Percentiles rank a stretch among this genome's conserved stretches.
Evolutionary conservation across 768 basidiomycete genomes (phyloP).

Genomic region (Dendrothele bispora): DNA sequence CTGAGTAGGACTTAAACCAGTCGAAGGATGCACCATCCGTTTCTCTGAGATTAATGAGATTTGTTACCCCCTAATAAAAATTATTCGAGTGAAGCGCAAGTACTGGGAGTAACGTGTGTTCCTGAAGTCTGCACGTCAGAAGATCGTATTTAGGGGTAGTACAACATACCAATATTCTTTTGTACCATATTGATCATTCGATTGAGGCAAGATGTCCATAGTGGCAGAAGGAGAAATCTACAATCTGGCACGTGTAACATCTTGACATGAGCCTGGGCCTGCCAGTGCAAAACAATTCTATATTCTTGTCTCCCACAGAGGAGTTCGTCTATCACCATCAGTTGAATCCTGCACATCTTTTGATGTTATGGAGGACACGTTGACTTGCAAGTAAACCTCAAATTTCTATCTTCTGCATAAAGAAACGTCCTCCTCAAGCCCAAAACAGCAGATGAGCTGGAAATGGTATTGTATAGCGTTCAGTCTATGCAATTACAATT

Average conservation of each 20-base stretch:
- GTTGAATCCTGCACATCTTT: too few relatives aligned
- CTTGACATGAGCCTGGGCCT: too few relatives aligned
- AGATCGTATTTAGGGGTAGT: background rate
- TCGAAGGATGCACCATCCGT: constrained; percentile 63
- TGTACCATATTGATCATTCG: constrained; percentile 68
- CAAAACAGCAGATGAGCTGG: too few relatives aligned
- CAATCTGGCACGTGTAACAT: constrained; percentile 6
- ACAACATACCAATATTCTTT: constrained; percentile 64
- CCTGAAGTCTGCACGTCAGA: constrained; percentile 37
- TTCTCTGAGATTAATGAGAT: constrained; percentile 42
- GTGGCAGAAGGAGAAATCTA: constrained; percentile 4
- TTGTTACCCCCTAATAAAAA: background rate
- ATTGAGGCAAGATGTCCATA: constrained; percentile 46
- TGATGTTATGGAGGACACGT: too few relatives aligned
- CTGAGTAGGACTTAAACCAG: constrained; percentile 85
- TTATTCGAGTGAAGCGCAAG: constrained; percentile 19
- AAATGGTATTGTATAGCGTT: too few relatives aligned
- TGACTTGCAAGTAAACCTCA: too few relatives aligned
- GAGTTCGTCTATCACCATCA: too few relatives aligned
- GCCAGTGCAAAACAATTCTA: too few relatives aligned
- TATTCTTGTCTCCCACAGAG: too few relatives aligned
- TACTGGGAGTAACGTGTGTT: constrained; percentile 69
- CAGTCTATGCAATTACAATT: too few relatives aligned
- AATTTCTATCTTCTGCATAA: too few relatives aligned
- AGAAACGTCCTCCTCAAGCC: too few relatives aligned